phyloP scores from a whole-genome alignment of 768 basidiomycete species.

The Podaxis sp. region DNA sequence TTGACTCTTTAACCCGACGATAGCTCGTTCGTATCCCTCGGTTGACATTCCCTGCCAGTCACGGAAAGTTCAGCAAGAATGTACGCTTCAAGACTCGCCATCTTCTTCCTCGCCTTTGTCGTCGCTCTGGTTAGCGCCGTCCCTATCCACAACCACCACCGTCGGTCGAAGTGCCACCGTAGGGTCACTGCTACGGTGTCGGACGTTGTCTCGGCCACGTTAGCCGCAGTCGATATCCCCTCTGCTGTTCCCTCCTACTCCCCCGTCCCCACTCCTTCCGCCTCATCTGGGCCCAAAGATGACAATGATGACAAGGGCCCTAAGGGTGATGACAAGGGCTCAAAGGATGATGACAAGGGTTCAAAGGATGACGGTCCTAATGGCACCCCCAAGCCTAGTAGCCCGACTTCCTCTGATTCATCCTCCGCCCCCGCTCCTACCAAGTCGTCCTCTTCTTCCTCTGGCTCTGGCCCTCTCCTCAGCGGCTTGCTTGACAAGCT shows the following conservation, averaged over 20 bases:
- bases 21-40: not conserved
- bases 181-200: not conserved
- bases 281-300: not conserved
- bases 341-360: no score
- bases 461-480: not conserved
- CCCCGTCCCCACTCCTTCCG: not conserved
- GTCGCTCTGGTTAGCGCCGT: constrained; percentile 23
- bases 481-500: constrained; percentile 31
- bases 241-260: not conserved
- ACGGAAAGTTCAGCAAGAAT: constrained; percentile 16
- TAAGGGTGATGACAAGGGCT: not conserved
- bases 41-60: not conserved
- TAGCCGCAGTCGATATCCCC: not conserved
- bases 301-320: not conserved
- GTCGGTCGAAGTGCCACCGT: constrained; percentile 15
- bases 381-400: not conserved
- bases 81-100: constrained; percentile 22
- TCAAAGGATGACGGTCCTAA: not conserved
- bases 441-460: constrained; percentile 20
- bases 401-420: not conserved
- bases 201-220: not conserved
- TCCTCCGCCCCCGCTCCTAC: constrained; percentile 7
- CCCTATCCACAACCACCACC: constrained; percentile 21
- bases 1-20: constrained; percentile 5
- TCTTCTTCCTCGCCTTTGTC: constrained; percentile 25